Base-by-base conservation (phyloP, 2,329 filamentous ascomycete genomes). In the Ophiosphaerella korrae region DNA sequence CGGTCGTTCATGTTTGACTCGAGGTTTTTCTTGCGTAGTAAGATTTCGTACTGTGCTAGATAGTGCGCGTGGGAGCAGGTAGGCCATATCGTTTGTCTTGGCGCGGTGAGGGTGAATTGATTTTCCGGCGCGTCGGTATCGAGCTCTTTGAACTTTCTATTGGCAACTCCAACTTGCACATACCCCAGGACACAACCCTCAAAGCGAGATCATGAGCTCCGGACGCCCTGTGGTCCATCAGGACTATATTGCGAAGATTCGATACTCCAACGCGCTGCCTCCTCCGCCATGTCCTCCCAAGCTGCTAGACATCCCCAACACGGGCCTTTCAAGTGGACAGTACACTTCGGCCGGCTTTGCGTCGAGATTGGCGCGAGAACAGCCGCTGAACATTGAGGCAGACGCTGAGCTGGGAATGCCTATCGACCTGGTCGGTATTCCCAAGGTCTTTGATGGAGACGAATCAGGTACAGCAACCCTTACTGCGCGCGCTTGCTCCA, bases 361-460 rank as follows among this genome's bases (percentile, higher is more conserved):
- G 26, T 94, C 92, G 39, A 87, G 91, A 57, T 80, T 99, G 62
- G 91, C 90, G 14, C 83, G 93, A 68, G 92, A 96, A 68, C 94
- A 97, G 78, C 90, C 93, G 45, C 81, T 96, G 42, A 97, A 97
- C 70, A 94, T 99, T 55, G 94, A 99, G 76, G 92, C 92, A 26
- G 94, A 99, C 83, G 94, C 92, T 7, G 94, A 99, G 79, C 84
- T 97, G 63, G 94, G 94, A 50, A 97, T 99, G 94, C 92, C 92
- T 52, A 86, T 99, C 70, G 93, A 97, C 73, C 78, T 99, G 62
- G 89, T 97, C 50, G 94, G 94, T 67, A 90, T 97, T 78, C 93
- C 93, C 6, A 92, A 92, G 26, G 87, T 97, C 50, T 97, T 97
- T 68, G 88, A 97, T 67, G 93, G 92, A 51, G 92, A 97, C 73